Evolutionary conservation across 305 asterid genomes (phyloP), one percentile per base, ranked within the genome.

Genomic region (Ilex paraguariensis): DNA sequence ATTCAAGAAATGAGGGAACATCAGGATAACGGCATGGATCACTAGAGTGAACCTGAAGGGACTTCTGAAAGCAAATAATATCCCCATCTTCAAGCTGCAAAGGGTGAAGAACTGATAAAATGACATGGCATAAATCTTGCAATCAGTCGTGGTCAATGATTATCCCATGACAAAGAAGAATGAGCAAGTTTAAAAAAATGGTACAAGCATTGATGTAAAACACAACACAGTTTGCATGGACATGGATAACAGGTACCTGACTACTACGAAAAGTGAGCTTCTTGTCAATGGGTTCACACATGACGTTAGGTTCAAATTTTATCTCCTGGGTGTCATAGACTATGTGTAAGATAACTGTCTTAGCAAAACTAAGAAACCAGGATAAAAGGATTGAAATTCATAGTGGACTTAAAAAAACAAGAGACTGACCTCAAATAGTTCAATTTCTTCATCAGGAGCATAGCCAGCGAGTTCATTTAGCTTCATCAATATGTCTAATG

Each of bases 381-480:
- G 58, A 66, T 65, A 40, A 50, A 33, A 61, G 48, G 36, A 31
- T 16, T 54, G 64, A n/a, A 60, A 65, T 61, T 57, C 13, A 21
- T 45, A 53, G 56, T 58, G 9, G 7, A 36, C 7, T 33, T 5
- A 36, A 0, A 56, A 32, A 54, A 31, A 50, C 42, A 21, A 53
- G 30, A 9, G 33, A 39, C 61, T 70, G n/a, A 86, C 97, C 93
- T 89, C 97, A 74, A 77, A 89, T 54, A 89, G 87, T 60, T 83
- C 95, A 63, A 89, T 79, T 61, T 84, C 90, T 72, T 81, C 91
- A 67, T 84, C 87, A 33, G 89, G 79, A 70, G 84, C 77, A 77
- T 77, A 84, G 65, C 87, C 93, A 66, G 89, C 89, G 85, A 89
- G 70, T 73, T 81, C 87, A 77, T 81, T 84, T 61, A 89, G 85